Evolutionary conservation across 1,284 basidiomycete genomes (phyloP).

Genomic region (Apiotrichum sp.): DNA sequence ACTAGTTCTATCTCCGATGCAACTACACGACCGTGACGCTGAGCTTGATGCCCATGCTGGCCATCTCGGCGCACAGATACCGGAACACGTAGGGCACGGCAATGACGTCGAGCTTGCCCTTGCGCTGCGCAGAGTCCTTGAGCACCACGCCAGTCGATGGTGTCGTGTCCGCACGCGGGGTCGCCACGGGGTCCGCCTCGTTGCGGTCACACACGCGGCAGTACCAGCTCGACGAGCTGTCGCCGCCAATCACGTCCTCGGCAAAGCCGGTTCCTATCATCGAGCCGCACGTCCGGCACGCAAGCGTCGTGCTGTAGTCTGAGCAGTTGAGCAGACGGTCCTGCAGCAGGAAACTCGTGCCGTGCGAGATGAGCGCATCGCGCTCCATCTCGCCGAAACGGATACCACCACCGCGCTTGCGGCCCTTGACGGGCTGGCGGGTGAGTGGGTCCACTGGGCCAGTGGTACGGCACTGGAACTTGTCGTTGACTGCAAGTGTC

Average conservation of each 20-base stretch:
- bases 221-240: conserved; percentile 63
- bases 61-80: conserved; percentile 54
- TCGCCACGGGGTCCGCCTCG: conserved; percentile 26
- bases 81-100: conserved; percentile 68
- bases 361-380: conserved; percentile 96
- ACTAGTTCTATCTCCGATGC: too few relatives aligned
- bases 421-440: conserved; percentile 95
- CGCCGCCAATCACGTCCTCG: conserved; percentile 56
- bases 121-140: conserved; percentile 14
- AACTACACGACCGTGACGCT: conserved; percentile 36
- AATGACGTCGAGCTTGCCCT: conserved; percentile 78
- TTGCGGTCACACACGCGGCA: conserved; percentile 80
- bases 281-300: conserved; percentile 91
- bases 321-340: conserved; percentile 99
- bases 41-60: conserved; percentile 55
- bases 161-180: conserved; percentile 2
- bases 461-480: conserved; percentile 98
- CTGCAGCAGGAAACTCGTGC: conserved; percentile 94
- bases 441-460: conserved; percentile 95
- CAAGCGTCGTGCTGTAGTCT: conserved; percentile 98
- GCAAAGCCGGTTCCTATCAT: conserved; percentile 94
- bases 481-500: conserved; percentile 70
- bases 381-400: conserved; percentile 99
- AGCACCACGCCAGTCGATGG: conserved; percentile 22
- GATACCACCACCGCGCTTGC: conserved; percentile 97